Evolutionary conservation across 139 green algal species (phyloP).

Genomic region (Tetradesmus obliquus): DNA sequence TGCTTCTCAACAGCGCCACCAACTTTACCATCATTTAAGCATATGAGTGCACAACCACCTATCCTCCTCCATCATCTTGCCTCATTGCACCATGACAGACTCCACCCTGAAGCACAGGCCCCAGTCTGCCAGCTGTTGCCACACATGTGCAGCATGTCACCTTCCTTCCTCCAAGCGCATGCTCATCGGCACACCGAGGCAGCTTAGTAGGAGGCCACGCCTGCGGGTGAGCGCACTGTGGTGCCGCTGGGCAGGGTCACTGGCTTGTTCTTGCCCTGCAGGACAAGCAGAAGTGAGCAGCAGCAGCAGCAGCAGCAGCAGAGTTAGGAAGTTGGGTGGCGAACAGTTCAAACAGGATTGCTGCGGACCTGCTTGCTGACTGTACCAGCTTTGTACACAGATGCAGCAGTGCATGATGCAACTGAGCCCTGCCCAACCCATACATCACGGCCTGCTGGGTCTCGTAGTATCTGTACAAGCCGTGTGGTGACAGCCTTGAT

Average conservation of each 20-base stretch:
- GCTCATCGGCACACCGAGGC: background rate
- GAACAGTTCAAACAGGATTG: too few relatives aligned
- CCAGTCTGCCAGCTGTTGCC: too few relatives aligned
- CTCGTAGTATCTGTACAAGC: too few relatives aligned
- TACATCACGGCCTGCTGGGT: too few relatives aligned
- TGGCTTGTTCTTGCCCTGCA: conserved; percentile 40
- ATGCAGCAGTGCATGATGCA: too few relatives aligned
- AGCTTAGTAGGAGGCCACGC: conserved; percentile 8
- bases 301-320: background rate
- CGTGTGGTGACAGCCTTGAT: too few relatives aligned
- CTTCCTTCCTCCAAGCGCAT: too few relatives aligned
- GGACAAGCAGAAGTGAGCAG: background rate
- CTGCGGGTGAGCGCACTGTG: background rate
- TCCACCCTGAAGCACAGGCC: too few relatives aligned
- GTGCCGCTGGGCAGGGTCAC: background rate
- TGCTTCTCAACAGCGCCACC: background rate
- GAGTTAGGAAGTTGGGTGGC: background rate
- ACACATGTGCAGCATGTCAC: background rate
- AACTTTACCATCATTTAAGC: background rate
- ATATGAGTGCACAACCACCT: background rate
- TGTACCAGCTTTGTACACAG: too few relatives aligned
- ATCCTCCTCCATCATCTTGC: background rate
- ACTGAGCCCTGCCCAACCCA: too few relatives aligned
- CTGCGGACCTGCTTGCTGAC: too few relatives aligned
- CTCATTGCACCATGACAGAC: background rate